Base-by-base conservation (phyloP, 2,329 filamentous ascomycete species). In the Microsporum canis region DNA sequence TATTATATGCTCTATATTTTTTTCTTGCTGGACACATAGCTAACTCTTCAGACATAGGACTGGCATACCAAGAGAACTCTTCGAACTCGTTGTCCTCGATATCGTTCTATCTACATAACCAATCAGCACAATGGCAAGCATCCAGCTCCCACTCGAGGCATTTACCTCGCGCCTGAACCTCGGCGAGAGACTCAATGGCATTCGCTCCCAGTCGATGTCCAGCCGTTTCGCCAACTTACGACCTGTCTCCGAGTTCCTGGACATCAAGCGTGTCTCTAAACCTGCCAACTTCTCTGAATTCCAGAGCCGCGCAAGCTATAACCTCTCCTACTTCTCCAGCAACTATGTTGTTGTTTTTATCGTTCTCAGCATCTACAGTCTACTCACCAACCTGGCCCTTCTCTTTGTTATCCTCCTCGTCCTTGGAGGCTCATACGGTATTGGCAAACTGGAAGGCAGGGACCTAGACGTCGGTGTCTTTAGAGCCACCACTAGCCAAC, bases 291-390 rank as follows among this genome's bases (percentile, higher is more conserved):
- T 97, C 70, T 80, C 79, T 66, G 91, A 96, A 76, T 85, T 90
- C 66, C 92, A 97, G 77, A 91, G 87, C 68, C 86, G 92, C 66
- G 86, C 96, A 78, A 95, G 95, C 81, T 96, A 96, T 86, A 99
- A 99, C 77, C 79, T 99, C 66, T 85, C 88, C 74, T 88, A 97
- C 80, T 99, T 95, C 82, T 95, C 91, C 65, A 96, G 90, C 87
- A 99, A 99, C 81, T 99, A 99, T 83, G 88, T 88, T 68, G 87
- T 88, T 65, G 84, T 97, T 69, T 96, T 97, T 73, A 81, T 88
- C 69, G 95, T 99, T 87, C 87, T 99, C 71, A 89, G 88, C 80
- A 87, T 99, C 78, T 99, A 99, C 81, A 89, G 89, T 71, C 79
- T 99, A 70, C 82, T 99, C 71, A 94, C 89, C 69, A 97, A 96